Evolutionary conservation across 2,329 filamentous ascomycete species (phyloP), one percentile per base, ranked within the genome.

Genomic region (Aureobasidium melanogenum): DNA sequence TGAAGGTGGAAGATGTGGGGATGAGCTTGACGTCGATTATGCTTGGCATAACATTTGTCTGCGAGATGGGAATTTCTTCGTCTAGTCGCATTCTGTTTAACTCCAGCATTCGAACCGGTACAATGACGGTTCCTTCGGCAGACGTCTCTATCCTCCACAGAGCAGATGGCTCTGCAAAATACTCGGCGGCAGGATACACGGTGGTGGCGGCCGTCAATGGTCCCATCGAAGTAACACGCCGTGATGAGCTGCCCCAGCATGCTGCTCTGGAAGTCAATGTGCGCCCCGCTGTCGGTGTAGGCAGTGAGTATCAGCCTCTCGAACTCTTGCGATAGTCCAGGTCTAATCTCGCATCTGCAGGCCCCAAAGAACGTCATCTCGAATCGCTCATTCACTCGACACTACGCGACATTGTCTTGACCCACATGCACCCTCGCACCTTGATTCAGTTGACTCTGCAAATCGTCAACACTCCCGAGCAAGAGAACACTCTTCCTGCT

Each of bases 171-270:
- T 95, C 91, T 51, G 88, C 88, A 12, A 87, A 84, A 10, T 91
- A 90, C 72, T 84, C 88, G 2, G 82, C 86, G 68, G 80, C 84
- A 62, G 89, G 91, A 52, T 96, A 91, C 74, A 87, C 86, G 47
- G 83, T 97, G 65, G 84, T 95, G 59, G 89, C 88, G 61, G 87
- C 90, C 15, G 91, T 96, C 66, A 97, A 96, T 75, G 94, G 93
- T 0, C 94, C 94, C 17, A 84, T 97, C 67, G 94, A 99, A 77
- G 90, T 93, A 17, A 85, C 86, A 67, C 84, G 92, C 69, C 85
- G 90, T 69, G 93, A 99, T 71, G 91, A 97, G 73, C 84, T 94
- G 66, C 88, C 94, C 8, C 92, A 96, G 74, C 91, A 97, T 77
- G 91, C 93, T 30, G 84, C 88, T 54, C 80, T 99, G 66, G 94